phyloP scores from a whole-genome alignment of 495 filamentous ascomycete species.

The Daldinia bambusicola region DNA sequence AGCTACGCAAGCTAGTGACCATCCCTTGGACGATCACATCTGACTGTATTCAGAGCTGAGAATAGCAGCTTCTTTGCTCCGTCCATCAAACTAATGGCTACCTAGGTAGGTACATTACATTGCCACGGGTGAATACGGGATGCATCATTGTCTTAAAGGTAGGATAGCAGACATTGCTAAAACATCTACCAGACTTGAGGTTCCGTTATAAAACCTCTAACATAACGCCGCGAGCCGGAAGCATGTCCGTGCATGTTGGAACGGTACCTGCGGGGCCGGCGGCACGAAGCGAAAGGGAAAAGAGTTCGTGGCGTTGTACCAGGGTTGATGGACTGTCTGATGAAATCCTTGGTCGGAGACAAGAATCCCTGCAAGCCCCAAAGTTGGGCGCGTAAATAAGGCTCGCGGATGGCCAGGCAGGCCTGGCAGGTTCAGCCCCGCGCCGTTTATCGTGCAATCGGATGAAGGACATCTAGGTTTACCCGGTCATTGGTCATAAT shows the following conservation, averaged over 20 bases:
- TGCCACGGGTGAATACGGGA: constrained; percentile 25
- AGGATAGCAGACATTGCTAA: constrained; percentile 34
- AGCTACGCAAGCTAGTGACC: constrained; percentile 41
- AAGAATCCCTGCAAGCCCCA: constrained; percentile 52
- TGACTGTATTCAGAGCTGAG: constrained; percentile 33
- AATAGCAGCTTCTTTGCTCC: constrained; percentile 19
- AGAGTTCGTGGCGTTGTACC: constrained; percentile 44
- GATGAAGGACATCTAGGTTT: constrained; percentile 50
- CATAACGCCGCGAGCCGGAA: constrained; percentile 31
- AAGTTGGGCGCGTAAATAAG: constrained; percentile 62
- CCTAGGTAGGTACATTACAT: constrained; percentile 8
- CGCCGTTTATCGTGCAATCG: constrained; percentile 55
- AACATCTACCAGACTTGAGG: constrained; percentile 11
- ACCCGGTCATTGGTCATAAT: constrained; percentile 53
- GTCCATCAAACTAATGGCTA: constrained; percentile 13
- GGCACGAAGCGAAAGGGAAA: constrained; percentile 49
- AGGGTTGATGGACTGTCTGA: constrained; percentile 38
- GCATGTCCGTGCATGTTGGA: constrained; percentile 40
- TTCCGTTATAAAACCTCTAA: constrained; percentile 34
- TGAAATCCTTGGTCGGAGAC: constrained; percentile 44
- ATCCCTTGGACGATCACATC: constrained; percentile 32
- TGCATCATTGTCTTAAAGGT: constrained; percentile 18
- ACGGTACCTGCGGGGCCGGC: constrained; percentile 44
- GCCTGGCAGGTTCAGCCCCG: constrained; percentile 48
- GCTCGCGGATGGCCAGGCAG: constrained; percentile 54